Evolutionary conservation across 805 yeast genomes (phyloP).

Genomic region (Candida ortonii): DNA sequence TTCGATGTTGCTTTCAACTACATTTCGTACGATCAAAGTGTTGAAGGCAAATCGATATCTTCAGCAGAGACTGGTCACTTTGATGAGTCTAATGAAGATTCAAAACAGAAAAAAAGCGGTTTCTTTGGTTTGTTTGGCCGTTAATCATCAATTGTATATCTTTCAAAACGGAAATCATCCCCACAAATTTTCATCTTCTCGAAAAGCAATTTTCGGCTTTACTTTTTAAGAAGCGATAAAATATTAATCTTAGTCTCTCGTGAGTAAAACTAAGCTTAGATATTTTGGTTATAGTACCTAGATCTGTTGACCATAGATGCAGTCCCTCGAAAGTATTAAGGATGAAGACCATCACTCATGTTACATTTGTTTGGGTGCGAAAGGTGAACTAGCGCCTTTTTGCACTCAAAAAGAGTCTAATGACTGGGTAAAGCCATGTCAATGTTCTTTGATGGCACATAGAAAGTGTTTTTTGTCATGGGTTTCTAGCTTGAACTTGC

Average conservation of each 20-base stretch:
- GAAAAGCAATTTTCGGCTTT: no score
- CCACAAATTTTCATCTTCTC: no score
- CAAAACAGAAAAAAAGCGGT: slow-evolving; percentile 52
- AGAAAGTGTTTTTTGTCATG: slow-evolving; percentile 42
- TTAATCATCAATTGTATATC: slow-evolving; percentile 29
- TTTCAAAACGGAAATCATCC: no score
- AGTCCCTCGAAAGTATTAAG: slow-evolving; percentile 15
- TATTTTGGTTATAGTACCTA: no score
- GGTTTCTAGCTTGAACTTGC: slow-evolving; percentile 34
- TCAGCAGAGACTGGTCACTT: background rate
- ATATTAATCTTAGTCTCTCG: no score
- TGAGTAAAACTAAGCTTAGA: no score
- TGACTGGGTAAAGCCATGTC: slow-evolving; percentile 45
- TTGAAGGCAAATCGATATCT: slow-evolving; percentile 1
- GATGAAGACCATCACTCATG: slow-evolving; percentile 19
- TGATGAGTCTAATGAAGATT: slow-evolving; percentile 21
- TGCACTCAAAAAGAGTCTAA: slow-evolving; percentile 29
- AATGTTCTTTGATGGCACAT: slow-evolving; percentile 45
- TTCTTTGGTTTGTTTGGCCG: slow-evolving; percentile 75
- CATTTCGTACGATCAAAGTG: slow-evolving; percentile 52
- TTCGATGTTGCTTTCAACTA: slow-evolving; percentile 90
- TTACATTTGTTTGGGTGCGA: slow-evolving; percentile 31
- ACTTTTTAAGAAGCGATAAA: no score
- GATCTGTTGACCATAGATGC: no score
- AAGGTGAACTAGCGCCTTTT: slow-evolving; percentile 32